Evolutionary conservation across 169 alveolate genomes (phyloP).

Genomic region (Neospora caninum): DNA sequence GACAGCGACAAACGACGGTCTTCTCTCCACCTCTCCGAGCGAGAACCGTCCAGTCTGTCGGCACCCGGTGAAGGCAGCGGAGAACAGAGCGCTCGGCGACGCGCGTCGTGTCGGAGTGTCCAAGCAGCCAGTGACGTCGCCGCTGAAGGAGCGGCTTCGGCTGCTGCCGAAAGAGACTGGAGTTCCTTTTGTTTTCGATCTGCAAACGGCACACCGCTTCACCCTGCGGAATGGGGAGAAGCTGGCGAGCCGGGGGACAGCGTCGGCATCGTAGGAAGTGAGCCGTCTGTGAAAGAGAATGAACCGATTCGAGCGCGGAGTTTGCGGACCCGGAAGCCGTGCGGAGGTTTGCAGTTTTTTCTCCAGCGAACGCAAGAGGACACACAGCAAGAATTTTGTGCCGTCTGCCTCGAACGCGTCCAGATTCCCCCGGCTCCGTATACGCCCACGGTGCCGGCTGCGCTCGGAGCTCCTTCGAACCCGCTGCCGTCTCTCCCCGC

Average conservation of each 20-base stretch:
- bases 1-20: background rate
- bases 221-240: background rate
- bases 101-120: background rate
- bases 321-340: background rate
- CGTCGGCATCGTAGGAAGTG: background rate
- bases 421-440: background rate
- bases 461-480: background rate
- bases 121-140: background rate
- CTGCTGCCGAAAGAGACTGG: background rate
- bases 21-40: background rate
- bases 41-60: background rate
- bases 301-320: background rate
- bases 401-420: constrained; percentile 60
- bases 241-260: background rate
- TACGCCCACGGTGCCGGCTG: background rate
- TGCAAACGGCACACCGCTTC: background rate
- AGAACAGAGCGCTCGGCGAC: background rate
- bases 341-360: background rate
- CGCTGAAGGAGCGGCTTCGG: background rate
- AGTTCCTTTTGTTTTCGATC: background rate
- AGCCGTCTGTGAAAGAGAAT: background rate
- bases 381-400: constrained; percentile 42
- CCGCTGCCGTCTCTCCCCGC: background rate
- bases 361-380: constrained; percentile 34
- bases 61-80: background rate